Conservation (phyloP, 1,284 basidiomycete species). For the Testicularia cyperi region DNA sequence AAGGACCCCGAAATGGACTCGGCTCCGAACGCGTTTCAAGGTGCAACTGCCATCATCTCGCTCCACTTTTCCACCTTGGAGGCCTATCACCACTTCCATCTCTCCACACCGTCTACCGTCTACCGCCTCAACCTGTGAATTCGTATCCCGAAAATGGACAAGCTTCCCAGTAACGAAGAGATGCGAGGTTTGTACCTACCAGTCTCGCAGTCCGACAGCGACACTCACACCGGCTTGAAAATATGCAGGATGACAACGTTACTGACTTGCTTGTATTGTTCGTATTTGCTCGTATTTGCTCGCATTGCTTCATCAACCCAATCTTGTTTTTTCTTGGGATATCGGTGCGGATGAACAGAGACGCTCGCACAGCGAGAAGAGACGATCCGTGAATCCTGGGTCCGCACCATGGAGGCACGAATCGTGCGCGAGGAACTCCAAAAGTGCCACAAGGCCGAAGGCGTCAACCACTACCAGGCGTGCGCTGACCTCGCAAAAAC, state of each 20-base stretch:
- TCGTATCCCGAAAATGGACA: slow-evolving; percentile 22
- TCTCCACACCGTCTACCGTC: neutral
- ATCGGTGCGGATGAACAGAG: no score
- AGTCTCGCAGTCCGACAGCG: no score
- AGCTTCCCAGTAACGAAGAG: slow-evolving; percentile 42
- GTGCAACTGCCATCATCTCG: neutral
- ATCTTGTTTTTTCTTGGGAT: no score
- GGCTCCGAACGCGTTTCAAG: neutral
- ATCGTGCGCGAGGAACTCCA: slow-evolving; percentile 85
- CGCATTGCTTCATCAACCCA: no score
- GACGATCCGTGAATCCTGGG: slow-evolving; percentile 86
- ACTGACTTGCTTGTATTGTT: neutral
- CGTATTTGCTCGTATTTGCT: no score
- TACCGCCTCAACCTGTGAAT: neutral
- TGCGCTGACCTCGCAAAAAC: slow-evolving; percentile 84
- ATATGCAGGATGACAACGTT: no score
- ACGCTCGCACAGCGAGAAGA: slow-evolving; percentile 68
- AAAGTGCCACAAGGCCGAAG: slow-evolving; percentile 88
- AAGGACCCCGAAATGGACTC: no score
- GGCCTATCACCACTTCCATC: no score
- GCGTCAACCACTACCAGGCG: slow-evolving; percentile 68
- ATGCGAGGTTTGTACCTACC: slow-evolving; percentile 34
- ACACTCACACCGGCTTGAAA: no score
- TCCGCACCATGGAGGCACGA: slow-evolving; percentile 88
- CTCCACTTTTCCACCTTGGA: no score